Conservation (phyloP, 805 yeast species). For the Yarrowia sp. region DNA sequence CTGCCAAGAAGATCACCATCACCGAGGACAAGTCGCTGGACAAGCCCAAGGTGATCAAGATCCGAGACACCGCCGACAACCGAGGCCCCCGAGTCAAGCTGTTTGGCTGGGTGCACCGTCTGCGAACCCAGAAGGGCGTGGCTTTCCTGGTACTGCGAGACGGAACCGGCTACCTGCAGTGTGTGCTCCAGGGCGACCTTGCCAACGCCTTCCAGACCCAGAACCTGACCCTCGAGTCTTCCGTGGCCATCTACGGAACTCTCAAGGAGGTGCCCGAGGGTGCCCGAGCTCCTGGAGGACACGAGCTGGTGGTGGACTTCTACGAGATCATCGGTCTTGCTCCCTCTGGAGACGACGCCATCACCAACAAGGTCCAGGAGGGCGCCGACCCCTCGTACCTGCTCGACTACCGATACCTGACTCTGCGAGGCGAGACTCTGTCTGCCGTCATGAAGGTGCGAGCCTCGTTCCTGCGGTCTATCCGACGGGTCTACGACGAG, state of each 20-base stretch:
- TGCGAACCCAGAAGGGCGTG: slow-evolving; percentile 90
- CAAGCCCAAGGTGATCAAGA: slow-evolving; percentile 69
- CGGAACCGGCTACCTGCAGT: slow-evolving; percentile 90
- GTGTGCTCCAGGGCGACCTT: slow-evolving; percentile 86
- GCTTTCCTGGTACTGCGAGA: slow-evolving; percentile 93
- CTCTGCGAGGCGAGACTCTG: slow-evolving; percentile 95
- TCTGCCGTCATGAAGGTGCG: slow-evolving; percentile 94
- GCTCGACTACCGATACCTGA: slow-evolving; percentile 92
- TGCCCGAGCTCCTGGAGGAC: slow-evolving; percentile 96
- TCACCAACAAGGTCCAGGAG: slow-evolving; percentile 93
- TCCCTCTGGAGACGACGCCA: slow-evolving; percentile 94
- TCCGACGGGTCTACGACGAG: slow-evolving; percentile 79
- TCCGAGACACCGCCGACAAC: slow-evolving; percentile 59
- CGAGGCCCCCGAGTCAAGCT: slow-evolving; percentile 77
- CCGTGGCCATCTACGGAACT: slow-evolving; percentile 80
- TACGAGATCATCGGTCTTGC: slow-evolving; percentile 91
- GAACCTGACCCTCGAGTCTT: slow-evolving; percentile 86
- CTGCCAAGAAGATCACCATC: slow-evolving; percentile 78
- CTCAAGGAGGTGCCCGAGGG: slow-evolving; percentile 91
- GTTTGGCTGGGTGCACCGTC: slow-evolving; percentile 96
- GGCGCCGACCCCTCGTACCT: slow-evolving; percentile 90
- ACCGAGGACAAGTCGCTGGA: slow-evolving; percentile 78
- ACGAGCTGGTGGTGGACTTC: slow-evolving; percentile 89
- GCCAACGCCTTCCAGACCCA: slow-evolving; percentile 88
- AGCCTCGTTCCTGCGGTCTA: slow-evolving; percentile 72